Evolutionary conservation across 1,284 basidiomycete species (phyloP).

Genomic region (Veloporphyrellus conicus): DNA sequence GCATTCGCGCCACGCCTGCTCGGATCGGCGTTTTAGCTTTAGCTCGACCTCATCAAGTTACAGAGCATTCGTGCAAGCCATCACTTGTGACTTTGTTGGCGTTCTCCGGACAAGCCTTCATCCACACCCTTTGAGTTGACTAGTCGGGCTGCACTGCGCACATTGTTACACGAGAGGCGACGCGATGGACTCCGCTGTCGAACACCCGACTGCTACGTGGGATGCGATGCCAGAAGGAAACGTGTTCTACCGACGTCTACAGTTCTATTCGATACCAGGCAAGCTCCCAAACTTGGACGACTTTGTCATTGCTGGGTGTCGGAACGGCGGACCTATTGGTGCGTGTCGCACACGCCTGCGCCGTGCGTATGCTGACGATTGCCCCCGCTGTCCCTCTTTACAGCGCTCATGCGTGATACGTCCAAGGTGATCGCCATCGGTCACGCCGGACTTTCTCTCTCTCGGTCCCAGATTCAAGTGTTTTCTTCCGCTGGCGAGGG

Average conservation of each 20-base stretch:
- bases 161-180: background rate
- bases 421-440: slow-evolving; percentile 77
- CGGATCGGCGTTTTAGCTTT: background rate
- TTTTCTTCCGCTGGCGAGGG: slow-evolving; percentile 72
- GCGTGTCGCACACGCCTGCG: slow-evolving; percentile 15
- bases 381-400: background rate
- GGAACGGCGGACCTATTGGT: slow-evolving; percentile 89
- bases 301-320: slow-evolving; percentile 77
- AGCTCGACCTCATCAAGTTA: background rate
- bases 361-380: slow-evolving; percentile 1
- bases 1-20: background rate
- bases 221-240: slow-evolving; percentile 75
- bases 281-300: slow-evolving; percentile 78
- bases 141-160: background rate
- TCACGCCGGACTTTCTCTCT: slow-evolving; percentile 53
- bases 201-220: slow-evolving; percentile 75
- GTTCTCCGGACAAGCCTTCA: background rate
- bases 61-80: background rate
- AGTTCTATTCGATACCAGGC: slow-evolving; percentile 81
- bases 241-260: slow-evolving; percentile 75
- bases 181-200: slow-evolving; percentile 40
- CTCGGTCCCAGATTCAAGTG: slow-evolving; percentile 75
- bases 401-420: slow-evolving; percentile 85
- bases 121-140: background rate
- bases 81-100: background rate